Percentiles rank a stretch among this genome's conserved stretches.
These are phyloP conservation scores for Chlorella sp. DNA, from an alignment of 139 green algal species.

Conservation along the genomic window DNA sequence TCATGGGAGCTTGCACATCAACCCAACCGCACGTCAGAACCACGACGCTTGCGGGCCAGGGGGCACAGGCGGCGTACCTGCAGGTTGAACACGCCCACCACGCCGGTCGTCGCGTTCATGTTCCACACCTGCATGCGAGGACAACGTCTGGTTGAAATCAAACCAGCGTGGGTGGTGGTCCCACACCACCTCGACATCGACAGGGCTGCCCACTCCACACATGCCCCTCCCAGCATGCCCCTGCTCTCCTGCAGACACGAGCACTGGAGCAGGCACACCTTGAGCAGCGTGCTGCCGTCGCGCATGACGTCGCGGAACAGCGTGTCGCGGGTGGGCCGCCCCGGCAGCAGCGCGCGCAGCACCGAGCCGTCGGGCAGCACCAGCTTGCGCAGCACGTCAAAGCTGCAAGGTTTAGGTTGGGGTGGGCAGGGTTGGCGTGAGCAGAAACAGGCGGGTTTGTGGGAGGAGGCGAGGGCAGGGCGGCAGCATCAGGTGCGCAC, in stretches of 20 bases:
- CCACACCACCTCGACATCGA: too few species aligned
- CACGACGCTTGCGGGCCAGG: too few species aligned
- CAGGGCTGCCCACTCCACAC: too few species aligned
- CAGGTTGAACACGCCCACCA: conserved; percentile 90
- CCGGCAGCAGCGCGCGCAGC: conserved; percentile 74
- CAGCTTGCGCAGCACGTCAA: conserved; percentile 69
- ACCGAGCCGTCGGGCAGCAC: conserved; percentile 76
- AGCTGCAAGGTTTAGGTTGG: conserved; percentile 33
- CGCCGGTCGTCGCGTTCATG: conserved; percentile 59
- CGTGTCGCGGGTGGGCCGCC: conserved; percentile 88
- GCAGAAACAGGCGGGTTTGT: background rate
- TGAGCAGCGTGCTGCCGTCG: conserved; percentile 82
- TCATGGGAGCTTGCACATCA: too few species aligned
- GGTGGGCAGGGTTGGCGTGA: too few species aligned
- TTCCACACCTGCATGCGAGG: conserved; percentile 71
- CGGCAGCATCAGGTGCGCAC: background rate
- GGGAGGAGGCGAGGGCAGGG: background rate
- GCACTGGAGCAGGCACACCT: conserved; percentile 51
- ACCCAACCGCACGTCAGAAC: too few species aligned
- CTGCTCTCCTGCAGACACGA: too few species aligned
- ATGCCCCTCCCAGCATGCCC: too few species aligned
- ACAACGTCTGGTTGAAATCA: too few species aligned
- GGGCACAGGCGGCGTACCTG: conserved; percentile 43
- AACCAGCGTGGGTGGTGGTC: too few species aligned
- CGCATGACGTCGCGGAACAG: conserved; percentile 87